These are phyloP conservation scores for Pyracantha coccinea DNA, from an alignment of 331 rosid genomes.

Conservation along the genomic window DNA sequence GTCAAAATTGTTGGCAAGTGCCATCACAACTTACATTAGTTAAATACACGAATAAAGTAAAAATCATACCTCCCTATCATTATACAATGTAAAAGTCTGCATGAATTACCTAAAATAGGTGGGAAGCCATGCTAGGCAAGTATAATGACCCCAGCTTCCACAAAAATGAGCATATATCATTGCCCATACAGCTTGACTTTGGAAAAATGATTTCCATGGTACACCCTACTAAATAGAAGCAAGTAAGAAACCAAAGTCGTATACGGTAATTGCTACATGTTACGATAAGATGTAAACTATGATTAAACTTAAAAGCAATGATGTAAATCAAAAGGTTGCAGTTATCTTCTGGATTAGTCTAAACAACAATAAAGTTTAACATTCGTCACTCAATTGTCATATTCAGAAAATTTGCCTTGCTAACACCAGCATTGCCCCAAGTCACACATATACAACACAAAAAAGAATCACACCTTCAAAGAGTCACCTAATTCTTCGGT, in stretches of 20 bases:
- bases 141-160: conserved; percentile 99
- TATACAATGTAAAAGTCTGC: background rate
- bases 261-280: background rate
- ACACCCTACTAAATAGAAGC: conserved; percentile 46
- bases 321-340: background rate
- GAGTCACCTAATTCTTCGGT: conserved; percentile 40
- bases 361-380: background rate
- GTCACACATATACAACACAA: background rate
- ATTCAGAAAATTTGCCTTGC: background rate
- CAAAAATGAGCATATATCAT: conserved; percentile 96
- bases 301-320: background rate
- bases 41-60: background rate
- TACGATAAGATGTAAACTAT: too few species aligned
- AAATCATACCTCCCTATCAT: background rate
- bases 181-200: conserved; percentile 89
- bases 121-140: conserved; percentile 95
- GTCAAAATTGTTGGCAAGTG: background rate
- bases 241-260: conserved; percentile 14
- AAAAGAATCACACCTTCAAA: conserved; percentile 44
- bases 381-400: background rate
- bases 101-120: conserved; percentile 78
- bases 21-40: background rate
- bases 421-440: background rate
- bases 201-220: conserved; percentile 81
- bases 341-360: background rate